Base-by-base conservation (phyloP, 306 rosid species). In the Neltuma alba region DNA sequence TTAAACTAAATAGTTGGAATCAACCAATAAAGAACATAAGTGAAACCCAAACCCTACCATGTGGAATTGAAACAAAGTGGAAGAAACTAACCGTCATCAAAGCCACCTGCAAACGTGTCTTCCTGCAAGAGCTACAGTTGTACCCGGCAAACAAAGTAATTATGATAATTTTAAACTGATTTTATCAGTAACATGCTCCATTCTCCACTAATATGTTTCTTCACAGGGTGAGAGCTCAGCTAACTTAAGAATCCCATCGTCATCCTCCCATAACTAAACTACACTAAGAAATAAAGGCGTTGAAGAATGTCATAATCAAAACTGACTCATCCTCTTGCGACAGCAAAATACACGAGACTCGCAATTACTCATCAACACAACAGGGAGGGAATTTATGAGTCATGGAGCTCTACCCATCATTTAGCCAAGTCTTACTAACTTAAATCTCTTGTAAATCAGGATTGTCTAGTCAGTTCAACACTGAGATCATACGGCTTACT, bases 381-480 rank as follows among this genome's bases (percentile, higher is more conserved):
- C 2, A 68, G 34, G 15, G 36, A 67, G 72, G 54, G 34, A 23
- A 23, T 20, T 68, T 68, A 13, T 68, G 25, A 40, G 54, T 40
- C 67, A 33, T 9, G 72, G 81, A 79, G 75, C 88, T 80, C 87
- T 78, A 80, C 78, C 73, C 79, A 85, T 76, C 70, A 55, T 79
- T 79, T 78, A 75, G 75, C 68, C 66, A 75, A 76, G 89, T 79
- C 58, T 81, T 69, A 57, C 84, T 87, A 70, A 72, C 78, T 63
- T 77, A 66, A 78, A 81, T 74, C 80, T 80, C 63, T 76, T 69
- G 76, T 34, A 69, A 84, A 82, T 81, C 87, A 78, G 79, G 42
- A 77, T 77, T 41, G 76, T 80, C 78, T 68, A 68, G 78, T 72
- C 85, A 79, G 81, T 81, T 88, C 83, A 88, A 87, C 33, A 80